Base-by-base conservation (phyloP, 2,329 filamentous ascomycete genomes). In the Stemphylium beticola region DNA sequence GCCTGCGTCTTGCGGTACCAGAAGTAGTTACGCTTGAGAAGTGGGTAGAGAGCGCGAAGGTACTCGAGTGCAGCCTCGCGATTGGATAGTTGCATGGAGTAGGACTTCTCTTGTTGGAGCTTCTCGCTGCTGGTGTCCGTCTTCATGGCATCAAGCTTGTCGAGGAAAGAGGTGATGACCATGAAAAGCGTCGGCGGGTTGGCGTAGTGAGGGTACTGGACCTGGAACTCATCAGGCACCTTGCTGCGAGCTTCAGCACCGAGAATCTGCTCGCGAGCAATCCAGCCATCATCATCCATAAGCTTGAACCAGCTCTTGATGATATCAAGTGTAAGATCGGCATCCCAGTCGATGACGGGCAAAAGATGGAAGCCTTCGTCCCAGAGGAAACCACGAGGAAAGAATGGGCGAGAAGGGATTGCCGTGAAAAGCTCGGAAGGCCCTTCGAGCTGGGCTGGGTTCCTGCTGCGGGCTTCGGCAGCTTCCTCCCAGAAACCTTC, bases 241-340 rank as follows among this genome's bases (percentile, higher is more conserved):
- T 97, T 98, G 82, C 90, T 96, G 59, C 93, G 87, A 41, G 95
- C 95, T 78, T 99, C 95, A 2, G 84, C 77, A 1, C 95, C 95
- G 2, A 99, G 84, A 55, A 99, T 98, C 77, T 97, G 93, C 79
- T 99, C 95, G 46, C 95, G 89, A 3, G 88, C 91, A 71, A 99
- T 98, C 95, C 95, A 99, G 49, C 95, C 95, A 73, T 98, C 92
- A 14, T 95, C 90, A 63, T 99, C 95, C 85, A 98, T 96, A 15
- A 96, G 85, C 61, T 88, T 92, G 79, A 96, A 96, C 95, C 95
- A 99, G 76, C 91, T 96, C 78, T 89, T 91, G 58, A 98, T 85
- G 61, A 99, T 92, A 60, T 97, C 92, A 44, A 87, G 81, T 0
- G 79, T 83, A 34, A 98, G 83, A 69, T 97, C 93, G 47, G 92